phyloP scores from a whole-genome alignment of 1,284 basidiomycete genomes.

The Sporisorium scitamineum region DNA sequence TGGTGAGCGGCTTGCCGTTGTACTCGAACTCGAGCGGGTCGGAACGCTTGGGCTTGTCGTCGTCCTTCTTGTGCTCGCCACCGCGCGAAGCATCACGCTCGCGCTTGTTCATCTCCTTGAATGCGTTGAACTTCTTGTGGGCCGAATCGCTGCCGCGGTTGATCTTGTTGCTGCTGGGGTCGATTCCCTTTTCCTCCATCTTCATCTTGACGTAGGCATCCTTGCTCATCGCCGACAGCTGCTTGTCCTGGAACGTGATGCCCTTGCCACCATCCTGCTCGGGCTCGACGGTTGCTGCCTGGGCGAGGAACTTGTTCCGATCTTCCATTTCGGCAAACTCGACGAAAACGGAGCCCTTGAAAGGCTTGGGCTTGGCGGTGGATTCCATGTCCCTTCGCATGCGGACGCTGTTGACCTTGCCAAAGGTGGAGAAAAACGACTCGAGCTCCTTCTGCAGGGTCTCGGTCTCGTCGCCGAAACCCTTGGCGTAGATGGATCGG shows the following conservation, averaged over 20 bases:
- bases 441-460: conserved; percentile 83
- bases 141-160: conserved; percentile 73
- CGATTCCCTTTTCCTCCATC: conserved; percentile 89
- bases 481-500: conserved; percentile 76
- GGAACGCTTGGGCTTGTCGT: conserved; percentile 62
- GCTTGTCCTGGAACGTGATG: conserved; percentile 68
- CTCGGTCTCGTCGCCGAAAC: conserved; percentile 82
- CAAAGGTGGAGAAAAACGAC: conserved; percentile 83
- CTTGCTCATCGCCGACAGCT: conserved; percentile 81
- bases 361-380: conserved; percentile 75
- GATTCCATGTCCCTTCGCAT: conserved; percentile 78
- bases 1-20: conserved; percentile 73
- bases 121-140: conserved; percentile 81
- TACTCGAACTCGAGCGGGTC: conserved; percentile 70
- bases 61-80: conserved; percentile 31
- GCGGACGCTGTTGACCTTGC: conserved; percentile 84
- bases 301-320: conserved; percentile 80
- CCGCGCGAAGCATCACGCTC: conserved; percentile 70
- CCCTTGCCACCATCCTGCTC: conserved; percentile 60
- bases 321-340: conserved; percentile 84
- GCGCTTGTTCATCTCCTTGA: conserved; percentile 78
- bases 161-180: conserved; percentile 74
- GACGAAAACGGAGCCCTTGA: conserved; percentile 94
- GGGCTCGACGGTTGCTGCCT: conserved; percentile 73
- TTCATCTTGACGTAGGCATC: conserved; percentile 96